Evolutionary conservation across 2,329 filamentous ascomycete genomes (phyloP), one percentile per base, ranked within the genome.

Genomic region (Fusarium sp.): DNA sequence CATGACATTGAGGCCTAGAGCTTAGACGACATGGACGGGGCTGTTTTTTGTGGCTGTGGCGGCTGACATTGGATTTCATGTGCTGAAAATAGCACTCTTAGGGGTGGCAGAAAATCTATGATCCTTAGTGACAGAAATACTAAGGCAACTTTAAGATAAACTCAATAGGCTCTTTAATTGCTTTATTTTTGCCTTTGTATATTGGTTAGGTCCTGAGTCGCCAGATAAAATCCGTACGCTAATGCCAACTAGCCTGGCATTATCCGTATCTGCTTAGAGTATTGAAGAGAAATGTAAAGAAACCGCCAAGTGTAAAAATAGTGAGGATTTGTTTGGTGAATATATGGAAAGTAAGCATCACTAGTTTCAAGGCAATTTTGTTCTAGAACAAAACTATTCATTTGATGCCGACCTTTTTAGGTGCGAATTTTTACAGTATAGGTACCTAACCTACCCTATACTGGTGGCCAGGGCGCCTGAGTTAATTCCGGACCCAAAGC

Each of bases 1-100:
- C 44, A 42, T 30, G 40, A 42, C 46, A 67, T 50, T 44, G 48
- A 20, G n/a, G 37, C 4, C n/a, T 14, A 20, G 49, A 33, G 38
- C 42, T 26, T 20, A 53, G 8, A 30, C 30, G 49, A 38, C 46
- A 50, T 18, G 27, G 49, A 42, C 41, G 45, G 48, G 55, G 50
- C 40, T 70, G 46, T 53, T 48, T 48, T 37, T 40, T 71, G 64
- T 75, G 74, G 73, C 74, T 73, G 73, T 76, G 74, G 64, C 66
- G 66, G 74, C 74, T 76, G 60, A 69, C 52, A 69, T 49, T 44
- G 40, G 30, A 37, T 44, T 38, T 26, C n/a, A 49, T 33, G 46
- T 42, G 59, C 73, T 68, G 70, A 74, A 70, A 76, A 76, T 75
- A 76, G 74, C 54, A 66, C 33, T 35, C 23, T 41, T 35, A 42